Evolutionary conservation across 2,329 filamentous ascomycete genomes (phyloP).

Genomic region (Thermothelomyces thermophilus): DNA sequence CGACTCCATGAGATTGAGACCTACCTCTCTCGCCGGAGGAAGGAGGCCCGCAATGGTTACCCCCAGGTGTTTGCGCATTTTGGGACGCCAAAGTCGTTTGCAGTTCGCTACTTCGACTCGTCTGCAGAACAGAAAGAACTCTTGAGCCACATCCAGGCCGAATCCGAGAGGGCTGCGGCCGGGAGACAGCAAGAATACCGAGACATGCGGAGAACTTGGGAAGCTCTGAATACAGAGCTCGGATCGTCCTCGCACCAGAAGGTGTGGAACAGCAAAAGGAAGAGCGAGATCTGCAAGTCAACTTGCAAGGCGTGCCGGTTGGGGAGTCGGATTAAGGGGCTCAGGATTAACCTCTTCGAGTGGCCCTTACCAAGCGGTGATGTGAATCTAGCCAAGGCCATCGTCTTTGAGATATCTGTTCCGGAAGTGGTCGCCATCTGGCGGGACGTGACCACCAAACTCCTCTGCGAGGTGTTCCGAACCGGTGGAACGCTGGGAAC

Average conservation of each 20-base stretch:
- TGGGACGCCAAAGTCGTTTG: constrained; percentile 14
- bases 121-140: constrained; percentile 11
- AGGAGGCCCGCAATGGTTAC: constrained; percentile 1
- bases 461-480: constrained; percentile 4
- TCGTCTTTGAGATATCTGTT: constrained; percentile 14
- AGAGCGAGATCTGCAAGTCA: neutral
- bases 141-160: neutral
- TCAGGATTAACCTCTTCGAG: constrained; percentile 10
- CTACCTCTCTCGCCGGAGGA: constrained; percentile 8
- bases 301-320: neutral
- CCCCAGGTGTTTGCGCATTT: constrained; percentile 4
- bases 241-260: neutral
- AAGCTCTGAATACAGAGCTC: neutral
- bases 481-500: neutral
- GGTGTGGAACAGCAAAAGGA: neutral
- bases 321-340: neutral
- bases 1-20: constrained; percentile 9
- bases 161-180: neutral
- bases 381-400: neutral
- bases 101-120: constrained; percentile 14
- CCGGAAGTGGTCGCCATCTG: constrained; percentile 6
- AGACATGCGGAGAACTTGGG: neutral
- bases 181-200: constrained; percentile 8
- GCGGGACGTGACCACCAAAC: constrained; percentile 6
- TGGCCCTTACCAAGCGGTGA: constrained; percentile 10